Base-by-base conservation (phyloP, 2,329 filamentous ascomycete species). In the Exutisphaerella laricina region DNA sequence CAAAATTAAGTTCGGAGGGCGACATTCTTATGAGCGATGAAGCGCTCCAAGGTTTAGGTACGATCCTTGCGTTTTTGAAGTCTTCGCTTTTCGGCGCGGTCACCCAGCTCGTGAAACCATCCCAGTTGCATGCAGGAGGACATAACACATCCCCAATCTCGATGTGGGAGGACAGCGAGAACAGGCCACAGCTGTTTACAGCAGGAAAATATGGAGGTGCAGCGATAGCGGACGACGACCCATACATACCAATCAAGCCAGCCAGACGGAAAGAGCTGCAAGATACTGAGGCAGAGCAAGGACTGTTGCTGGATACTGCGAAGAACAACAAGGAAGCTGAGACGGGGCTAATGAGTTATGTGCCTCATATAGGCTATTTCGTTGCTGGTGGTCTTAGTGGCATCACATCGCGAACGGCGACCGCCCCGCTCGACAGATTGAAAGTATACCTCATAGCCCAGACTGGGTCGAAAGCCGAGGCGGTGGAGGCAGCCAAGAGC, bases 371-470 rank as follows among this genome's bases (percentile, higher is more conserved):
- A 94, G 92, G 92, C 77, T 98, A 97, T 71, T 98, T 97, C 69
- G 70, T 94, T 70, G 92, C 92, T 66, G 92, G 92, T 74, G 92
- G 88, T 67, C 75, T 94, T 64, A 88, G 90, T 65, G 92, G 92
- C 65, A 90, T 88, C 65, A 83, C 96, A 59, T 97, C 90, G 63
- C 84, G 92, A 63, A 97, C 92, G 62, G 85, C 87, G 51, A 98
- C 92, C 56, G 92, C 92, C 48, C 92, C 92, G 47, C 82, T 98
- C 67, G 92, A 98, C 70, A 88, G 92, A 58, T 74, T 98, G 46
- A 97, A 97, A 71, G 92, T 98, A 53, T 97, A 94, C 66, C 79
- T 98, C 40, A 92, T 98, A 58, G 90, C 94, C 40, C 90, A 94
- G 66, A 94, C 88, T 45, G 77, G 74, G 51, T 70, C 73, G 45